These are phyloP conservation scores for Scutellaria galericulata DNA, from an alignment of 257 asterid species.

Conservation along the genomic window DNA sequence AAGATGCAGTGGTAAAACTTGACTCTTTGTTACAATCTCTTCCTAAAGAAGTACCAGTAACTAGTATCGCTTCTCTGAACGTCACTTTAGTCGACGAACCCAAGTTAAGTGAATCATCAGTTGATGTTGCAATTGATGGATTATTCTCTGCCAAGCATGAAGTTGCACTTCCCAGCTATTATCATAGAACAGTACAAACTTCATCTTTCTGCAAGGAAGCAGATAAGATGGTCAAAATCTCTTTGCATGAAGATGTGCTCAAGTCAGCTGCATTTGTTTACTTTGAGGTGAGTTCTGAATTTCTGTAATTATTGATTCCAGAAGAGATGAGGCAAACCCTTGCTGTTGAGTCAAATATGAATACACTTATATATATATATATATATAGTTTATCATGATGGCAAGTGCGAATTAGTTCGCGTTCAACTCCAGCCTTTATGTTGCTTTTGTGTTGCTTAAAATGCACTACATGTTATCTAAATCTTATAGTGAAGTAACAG, in stretches of 20 bases:
- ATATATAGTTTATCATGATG: neutral
- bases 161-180: slow-evolving; percentile 37
- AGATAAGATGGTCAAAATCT: slow-evolving; percentile 67
- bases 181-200: slow-evolving; percentile 37
- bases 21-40: slow-evolving; percentile 69
- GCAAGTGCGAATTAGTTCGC: neutral
- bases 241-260: slow-evolving; percentile 78
- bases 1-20: slow-evolving; percentile 56
- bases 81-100: slow-evolving; percentile 75
- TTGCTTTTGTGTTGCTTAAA: slow-evolving; percentile 27
- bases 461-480: slow-evolving; percentile 16
- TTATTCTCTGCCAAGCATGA: slow-evolving; percentile 56
- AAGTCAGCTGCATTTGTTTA: slow-evolving; percentile 72
- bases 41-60: slow-evolving; percentile 76
- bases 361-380: neutral
- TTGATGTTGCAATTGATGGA: slow-evolving; percentile 73
- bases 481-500: slow-evolving; percentile 29
- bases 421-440: neutral
- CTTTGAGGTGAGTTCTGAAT: slow-evolving; percentile 63
- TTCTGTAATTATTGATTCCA: slow-evolving; percentile 4
- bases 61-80: slow-evolving; percentile 63
- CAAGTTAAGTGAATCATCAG: slow-evolving; percentile 55
- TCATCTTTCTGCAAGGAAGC: slow-evolving; percentile 49
- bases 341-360: neutral
- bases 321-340: neutral